Conservation (phyloP, 1,284 basidiomycete species). For the Trichosporon inkin region DNA sequence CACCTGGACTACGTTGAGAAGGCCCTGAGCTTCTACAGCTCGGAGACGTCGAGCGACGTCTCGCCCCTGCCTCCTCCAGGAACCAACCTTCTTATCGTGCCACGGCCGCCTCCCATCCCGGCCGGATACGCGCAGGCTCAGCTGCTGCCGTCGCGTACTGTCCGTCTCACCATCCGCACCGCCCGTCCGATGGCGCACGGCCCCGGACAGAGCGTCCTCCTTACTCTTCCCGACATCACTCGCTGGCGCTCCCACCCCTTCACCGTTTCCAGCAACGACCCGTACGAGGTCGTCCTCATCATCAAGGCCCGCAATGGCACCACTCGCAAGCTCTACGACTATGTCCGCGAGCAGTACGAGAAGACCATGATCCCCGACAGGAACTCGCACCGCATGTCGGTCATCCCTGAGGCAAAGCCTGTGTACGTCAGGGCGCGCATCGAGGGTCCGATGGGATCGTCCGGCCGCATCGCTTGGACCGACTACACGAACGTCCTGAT, state of each 20-base stretch:
- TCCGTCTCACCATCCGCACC: constrained; percentile 67
- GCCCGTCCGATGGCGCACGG: constrained; percentile 64
- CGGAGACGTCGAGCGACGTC: not conserved
- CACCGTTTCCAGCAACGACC: constrained; percentile 68
- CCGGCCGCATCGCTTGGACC: constrained; percentile 63
- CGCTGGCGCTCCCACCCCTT: constrained; percentile 73
- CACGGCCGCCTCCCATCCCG: constrained; percentile 31
- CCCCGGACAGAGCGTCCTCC: constrained; percentile 62
- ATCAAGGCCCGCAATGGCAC: constrained; percentile 73
- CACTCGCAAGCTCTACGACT: constrained; percentile 67
- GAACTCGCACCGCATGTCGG: not conserved
- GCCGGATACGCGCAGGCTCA: constrained; percentile 65
- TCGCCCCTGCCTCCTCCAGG: not conserved
- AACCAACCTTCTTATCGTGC: constrained; percentile 13
- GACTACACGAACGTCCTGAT: constrained; percentile 64
- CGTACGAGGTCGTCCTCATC: constrained; percentile 64
- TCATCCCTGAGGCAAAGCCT: constrained; percentile 23
- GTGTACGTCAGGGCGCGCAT: constrained; percentile 61
- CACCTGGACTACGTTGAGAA: constrained; percentile 11
- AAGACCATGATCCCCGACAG: constrained; percentile 3
- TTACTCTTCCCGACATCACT: constrained; percentile 67
- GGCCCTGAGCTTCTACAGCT: constrained; percentile 6
- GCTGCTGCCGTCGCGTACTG: constrained; percentile 68
- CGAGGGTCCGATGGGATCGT: constrained; percentile 74
- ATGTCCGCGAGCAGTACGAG: constrained; percentile 38